Percentiles rank a stretch among this genome's conserved stretches.
These are phyloP conservation scores for Malus orientalis DNA, from an alignment of 306 rosid genomes.

Conservation along the genomic window DNA sequence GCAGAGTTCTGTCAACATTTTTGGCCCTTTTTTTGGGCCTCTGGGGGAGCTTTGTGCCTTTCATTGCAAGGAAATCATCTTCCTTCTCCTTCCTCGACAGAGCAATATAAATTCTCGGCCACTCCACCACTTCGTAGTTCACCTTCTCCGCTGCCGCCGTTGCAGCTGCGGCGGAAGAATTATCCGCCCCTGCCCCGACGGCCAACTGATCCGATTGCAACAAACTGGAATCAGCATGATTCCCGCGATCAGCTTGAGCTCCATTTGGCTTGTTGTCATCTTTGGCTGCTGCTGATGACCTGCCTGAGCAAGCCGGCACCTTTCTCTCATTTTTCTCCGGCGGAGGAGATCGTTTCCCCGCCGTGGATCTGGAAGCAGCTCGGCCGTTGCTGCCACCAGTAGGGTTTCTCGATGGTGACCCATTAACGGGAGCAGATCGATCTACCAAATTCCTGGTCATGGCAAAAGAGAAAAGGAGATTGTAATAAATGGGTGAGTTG, in stretches of 20 bases:
- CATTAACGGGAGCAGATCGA: constrained; percentile 31
- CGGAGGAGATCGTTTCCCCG: constrained; percentile 35
- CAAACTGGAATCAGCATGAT: constrained; percentile 29
- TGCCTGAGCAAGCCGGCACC: constrained; percentile 20
- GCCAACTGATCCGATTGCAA: constrained; percentile 26
- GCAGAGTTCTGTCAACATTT: constrained; percentile 49
- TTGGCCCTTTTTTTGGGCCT: constrained; percentile 83
- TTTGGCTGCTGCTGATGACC: constrained; percentile 26
- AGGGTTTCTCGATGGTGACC: constrained; percentile 45
- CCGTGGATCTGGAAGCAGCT: constrained; percentile 37
- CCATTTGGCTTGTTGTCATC: constrained; percentile 42
- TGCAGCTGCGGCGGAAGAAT: background rate
- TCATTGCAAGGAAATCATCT: constrained; percentile 78
- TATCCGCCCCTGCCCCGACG: background rate
- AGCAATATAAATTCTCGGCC: constrained; percentile 61
- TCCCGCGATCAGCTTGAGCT: constrained; percentile 23
- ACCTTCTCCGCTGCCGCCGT: constrained; percentile 24
- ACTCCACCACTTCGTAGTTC: constrained; percentile 31
- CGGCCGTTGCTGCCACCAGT: constrained; percentile 22
- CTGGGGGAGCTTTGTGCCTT: constrained; percentile 69
- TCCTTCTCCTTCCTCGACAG: constrained; percentile 76
- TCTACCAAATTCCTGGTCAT: constrained; percentile 56
- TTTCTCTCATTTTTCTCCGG: constrained; percentile 43
- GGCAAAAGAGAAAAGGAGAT: constrained; percentile 2
- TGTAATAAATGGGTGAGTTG: background rate